Evolutionary conservation across 2,329 filamentous ascomycete species (phyloP).

Genomic region (Colletotrichum agaves): DNA sequence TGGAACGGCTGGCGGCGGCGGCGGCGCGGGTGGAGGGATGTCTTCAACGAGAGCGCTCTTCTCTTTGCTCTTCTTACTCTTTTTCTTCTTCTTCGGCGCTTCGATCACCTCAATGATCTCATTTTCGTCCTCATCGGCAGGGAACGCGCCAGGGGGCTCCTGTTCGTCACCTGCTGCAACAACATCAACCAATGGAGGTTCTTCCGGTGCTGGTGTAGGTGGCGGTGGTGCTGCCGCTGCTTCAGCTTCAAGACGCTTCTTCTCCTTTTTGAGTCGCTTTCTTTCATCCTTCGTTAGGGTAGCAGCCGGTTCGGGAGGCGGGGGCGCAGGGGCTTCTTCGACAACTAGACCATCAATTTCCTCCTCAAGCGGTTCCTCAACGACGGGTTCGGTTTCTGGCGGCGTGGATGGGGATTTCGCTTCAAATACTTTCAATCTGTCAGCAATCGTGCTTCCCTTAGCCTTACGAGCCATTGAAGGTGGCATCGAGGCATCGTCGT

Average conservation of each 20-base stretch:
- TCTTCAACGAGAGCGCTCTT: constrained; percentile 48
- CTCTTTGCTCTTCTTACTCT: constrained; percentile 53
- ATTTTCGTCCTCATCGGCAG: constrained; percentile 61
- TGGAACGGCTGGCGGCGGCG: constrained; percentile 59
- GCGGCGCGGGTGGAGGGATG: constrained; percentile 49
- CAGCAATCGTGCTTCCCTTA: constrained; percentile 63
- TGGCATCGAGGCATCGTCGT: constrained; percentile 54
- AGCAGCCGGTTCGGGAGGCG: constrained; percentile 46
- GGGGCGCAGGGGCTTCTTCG: constrained; percentile 51
- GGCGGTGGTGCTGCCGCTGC: constrained; percentile 22
- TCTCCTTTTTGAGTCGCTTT: constrained; percentile 56
- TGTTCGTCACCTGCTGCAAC: constrained; percentile 43
- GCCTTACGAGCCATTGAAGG: constrained; percentile 55
- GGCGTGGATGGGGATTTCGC: constrained; percentile 41
- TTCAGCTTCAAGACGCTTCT: constrained; percentile 46
- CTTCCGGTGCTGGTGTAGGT: constrained; percentile 38
- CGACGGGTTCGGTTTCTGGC: constrained; percentile 45
- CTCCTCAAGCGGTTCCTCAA: constrained; percentile 38
- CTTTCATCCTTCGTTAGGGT: constrained; percentile 46
- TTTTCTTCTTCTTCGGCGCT: constrained; percentile 59
- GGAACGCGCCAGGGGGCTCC: constrained; percentile 69
- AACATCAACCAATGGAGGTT: constrained; percentile 36
- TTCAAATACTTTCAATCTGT: constrained; percentile 68
- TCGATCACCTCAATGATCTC: constrained; percentile 64
- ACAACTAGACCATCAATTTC: constrained; percentile 42